Base-by-base conservation (phyloP, 2,329 filamentous ascomycete genomes). In the Sclerotinia minor region DNA sequence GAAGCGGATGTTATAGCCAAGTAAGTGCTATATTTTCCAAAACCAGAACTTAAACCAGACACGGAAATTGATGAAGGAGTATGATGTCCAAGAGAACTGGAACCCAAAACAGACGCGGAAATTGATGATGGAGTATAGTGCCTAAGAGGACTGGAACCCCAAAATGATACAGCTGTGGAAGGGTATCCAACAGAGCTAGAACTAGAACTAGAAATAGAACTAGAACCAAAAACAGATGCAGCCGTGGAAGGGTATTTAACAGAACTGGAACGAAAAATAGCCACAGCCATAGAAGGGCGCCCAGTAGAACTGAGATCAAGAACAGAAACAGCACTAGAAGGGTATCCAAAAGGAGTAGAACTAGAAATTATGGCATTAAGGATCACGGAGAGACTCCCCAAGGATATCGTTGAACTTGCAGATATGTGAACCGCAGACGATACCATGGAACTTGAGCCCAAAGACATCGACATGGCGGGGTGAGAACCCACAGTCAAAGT, bases 261-360 rank as follows among this genome's bases (percentile, higher is more conserved):
- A 41, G 38, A 17, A 41, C 38, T 41, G 38, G 38, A 41, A 41
- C 38, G 13, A 41, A 41, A 41, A 17, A 17, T 15, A 41, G 38
- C 13, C 38, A 41, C 38, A 41, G 15, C 15, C 38, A 67, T 26
- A 35, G 55, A 44, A 47, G 32, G 32, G 26, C 50, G 53, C 61
- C 64, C 64, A 61, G 61, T 21, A 45, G 55, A 44, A 54, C 32
- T 67, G 59, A 24, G n/a, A 61, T 38, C 35, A 67, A 45, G 32
- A 64, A n/a, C 35, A 53, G 29, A 38, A 7, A 67, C 32, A 26
- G 11, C 21, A 9, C 19, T 61, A 52, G 55, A 61, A 45, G 45
- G 19, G 13, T 61, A 67, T 67, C 47, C 64, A 67, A 67, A 44
- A 67, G 55, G 35, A 67, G 45, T 67, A 67, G 55, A 67, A 67